Evolutionary conservation across 306 rosid species (phyloP), one percentile per base, ranked within the genome.

Genomic region (Lathyrus sativus): DNA sequence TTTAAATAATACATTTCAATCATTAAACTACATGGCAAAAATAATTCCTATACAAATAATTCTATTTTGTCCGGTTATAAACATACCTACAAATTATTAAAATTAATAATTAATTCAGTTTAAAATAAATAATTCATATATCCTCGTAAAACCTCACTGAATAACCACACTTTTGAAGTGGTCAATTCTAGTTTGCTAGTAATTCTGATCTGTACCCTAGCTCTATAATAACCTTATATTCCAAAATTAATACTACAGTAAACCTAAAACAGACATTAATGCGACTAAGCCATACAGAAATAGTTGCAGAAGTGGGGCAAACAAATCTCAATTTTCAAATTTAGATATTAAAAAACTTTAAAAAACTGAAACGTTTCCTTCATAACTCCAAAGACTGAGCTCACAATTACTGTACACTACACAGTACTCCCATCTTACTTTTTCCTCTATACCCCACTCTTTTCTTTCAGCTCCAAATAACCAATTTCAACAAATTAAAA

Each of bases 241-340:
- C 0, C 59, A 53, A 53, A 53, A 60, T 49, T 6, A 9, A 18
- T 11, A 62, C 7, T 33, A 33, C 38, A 33, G 38, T 33, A 33
- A 33, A 54, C 44, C 26, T 14, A 55, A 45, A 76, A 69, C 22
- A 15, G 6, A 22, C 58, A 18, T 51, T 18, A 28, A 15, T 33
- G 38, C 28, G 71, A 48, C 2, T 54, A 55, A 54, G 12, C 12
- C 2, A 22, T 11, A 4, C 50, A 74, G 9, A 19, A 48, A 54
- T 51, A 44, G 68, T 66, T 62, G 6, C 42, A 39, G 12, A 49
- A 45, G 81, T 62, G 79, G 70, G 71, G 48, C 79, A 51, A 73
- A 64, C n/a, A 70, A 73, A 77, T 81, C 85, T 77, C 77, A 73
- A 54, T 65, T 65, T 61, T 60, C 60, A 70, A 74, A 75, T 50